phyloP scores from a whole-genome alignment of 176 grass and related monocot species.

The Ensete glaucum region DNA sequence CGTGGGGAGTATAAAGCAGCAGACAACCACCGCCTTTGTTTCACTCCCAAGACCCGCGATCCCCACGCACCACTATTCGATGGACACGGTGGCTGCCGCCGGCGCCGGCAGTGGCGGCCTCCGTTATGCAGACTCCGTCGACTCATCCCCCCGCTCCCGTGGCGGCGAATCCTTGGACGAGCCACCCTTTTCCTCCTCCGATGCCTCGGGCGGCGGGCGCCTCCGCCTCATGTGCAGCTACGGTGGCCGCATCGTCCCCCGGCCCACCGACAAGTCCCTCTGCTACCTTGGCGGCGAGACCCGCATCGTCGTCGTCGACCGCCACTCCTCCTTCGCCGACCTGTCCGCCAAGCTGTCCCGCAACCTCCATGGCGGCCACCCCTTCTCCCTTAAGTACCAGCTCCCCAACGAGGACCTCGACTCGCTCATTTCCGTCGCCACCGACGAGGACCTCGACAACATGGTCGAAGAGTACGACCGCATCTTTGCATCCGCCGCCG shows the following conservation, averaged over 20 bases:
- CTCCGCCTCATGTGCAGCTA: slow-evolving; percentile 96
- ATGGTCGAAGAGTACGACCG: slow-evolving; percentile 97
- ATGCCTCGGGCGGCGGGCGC: slow-evolving; percentile 6
- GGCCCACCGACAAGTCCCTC: slow-evolving; percentile 74
- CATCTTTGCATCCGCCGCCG: slow-evolving; percentile 27
- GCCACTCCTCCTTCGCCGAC: slow-evolving; percentile 55
- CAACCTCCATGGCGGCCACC: slow-evolving; percentile 38
- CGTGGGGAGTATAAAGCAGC: too few species aligned
- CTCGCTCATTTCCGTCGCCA: slow-evolving; percentile 85
- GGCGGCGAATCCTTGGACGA: slow-evolving; percentile 50
- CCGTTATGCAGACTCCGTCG: slow-evolving; percentile 58
- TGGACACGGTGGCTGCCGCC: too few species aligned
- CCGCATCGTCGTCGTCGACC: slow-evolving; percentile 75
- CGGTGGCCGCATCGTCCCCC: slow-evolving; percentile 83
- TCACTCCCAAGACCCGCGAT: too few species aligned
- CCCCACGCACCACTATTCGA: too few species aligned
- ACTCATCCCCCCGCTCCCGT: slow-evolving; percentile 13
- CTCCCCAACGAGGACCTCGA: slow-evolving; percentile 97
- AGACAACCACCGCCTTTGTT: too few species aligned
- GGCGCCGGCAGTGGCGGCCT: slow-evolving; percentile 20
- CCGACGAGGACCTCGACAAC: slow-evolving; percentile 95
- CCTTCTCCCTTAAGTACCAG: slow-evolving; percentile 99
- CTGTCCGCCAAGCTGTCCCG: slow-evolving; percentile 61
- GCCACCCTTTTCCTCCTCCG: slow-evolving; percentile 25
- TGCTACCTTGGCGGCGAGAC: slow-evolving; percentile 87